A percentile compares a stretch with the other conserved stretches of the same genome.
phyloP scores from a whole-genome alignment of 2,329 filamentous ascomycete species.

The Arthrinium puccinioides region DNA sequence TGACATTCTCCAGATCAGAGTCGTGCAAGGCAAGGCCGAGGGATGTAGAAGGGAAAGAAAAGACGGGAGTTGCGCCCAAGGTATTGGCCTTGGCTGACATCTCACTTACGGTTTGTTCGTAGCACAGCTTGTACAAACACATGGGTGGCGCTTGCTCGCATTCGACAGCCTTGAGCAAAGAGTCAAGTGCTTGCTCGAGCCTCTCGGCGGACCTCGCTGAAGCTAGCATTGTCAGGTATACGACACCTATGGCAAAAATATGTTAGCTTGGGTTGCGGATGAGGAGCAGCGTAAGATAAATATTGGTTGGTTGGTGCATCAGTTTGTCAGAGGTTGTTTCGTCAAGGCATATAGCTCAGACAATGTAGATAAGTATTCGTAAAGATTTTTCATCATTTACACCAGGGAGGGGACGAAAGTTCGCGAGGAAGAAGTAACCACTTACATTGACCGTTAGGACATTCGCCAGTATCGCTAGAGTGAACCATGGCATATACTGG shows the following conservation, averaged over 20 bases:
- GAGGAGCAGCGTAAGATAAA: background rate
- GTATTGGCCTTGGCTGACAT: slow-evolving; percentile 17
- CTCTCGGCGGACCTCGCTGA: slow-evolving; percentile 23
- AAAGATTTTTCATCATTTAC: slow-evolving; percentile 76
- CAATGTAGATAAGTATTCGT: slow-evolving; percentile 99
- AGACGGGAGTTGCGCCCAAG: slow-evolving; percentile 31
- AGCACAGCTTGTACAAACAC: slow-evolving; percentile 45
- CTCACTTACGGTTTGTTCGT: slow-evolving; percentile 38
- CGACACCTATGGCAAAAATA: slow-evolving; percentile 14
- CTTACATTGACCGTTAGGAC: slow-evolving; percentile 85
- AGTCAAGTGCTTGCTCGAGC: slow-evolving; percentile 15
- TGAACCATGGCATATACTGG: slow-evolving; percentile 63
- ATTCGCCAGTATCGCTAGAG: slow-evolving; percentile 88
- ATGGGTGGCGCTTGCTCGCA: slow-evolving; percentile 13
- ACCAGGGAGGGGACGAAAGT: slow-evolving; percentile 24
- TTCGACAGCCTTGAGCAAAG: slow-evolving; percentile 11
- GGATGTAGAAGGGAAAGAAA: slow-evolving; percentile 51
- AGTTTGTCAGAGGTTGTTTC: slow-evolving; percentile 86
- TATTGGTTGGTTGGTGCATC: slow-evolving; percentile 46
- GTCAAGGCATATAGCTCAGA: slow-evolving; percentile 81
- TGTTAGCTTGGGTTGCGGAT: background rate
- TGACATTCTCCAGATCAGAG: slow-evolving; percentile 56
- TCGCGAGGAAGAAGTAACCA: slow-evolving; percentile 22
- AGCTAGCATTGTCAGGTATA: slow-evolving; percentile 34
- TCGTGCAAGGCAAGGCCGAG: slow-evolving; percentile 72